Evolutionary conservation across 257 asterid species (phyloP), one percentile per base, ranked within the genome.

Genomic region (Solanum paucissectum): DNA sequence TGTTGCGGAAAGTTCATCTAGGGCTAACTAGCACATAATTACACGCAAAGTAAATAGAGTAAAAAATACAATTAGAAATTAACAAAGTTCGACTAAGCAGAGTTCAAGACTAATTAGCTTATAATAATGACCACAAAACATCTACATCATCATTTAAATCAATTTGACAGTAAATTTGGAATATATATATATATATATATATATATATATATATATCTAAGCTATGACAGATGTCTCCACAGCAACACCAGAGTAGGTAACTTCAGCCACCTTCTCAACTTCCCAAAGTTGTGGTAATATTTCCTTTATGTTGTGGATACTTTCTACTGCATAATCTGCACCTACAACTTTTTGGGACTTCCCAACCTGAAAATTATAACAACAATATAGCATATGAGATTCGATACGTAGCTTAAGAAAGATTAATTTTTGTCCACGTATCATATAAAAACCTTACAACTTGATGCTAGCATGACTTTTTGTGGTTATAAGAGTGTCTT

Each of bases 271-370:
- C 85, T 91, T 94, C 46, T 94, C 95, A 21, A 89, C 90, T 89
- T 95, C 98, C 96, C 97, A 93, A 8, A 96, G 94, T 92, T 96
- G 96, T 20, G 99, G 99, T 32, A 96, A 90, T 12, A 98, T 98
- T 92, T 97, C 99, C 90, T 92, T 92, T 4, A 97, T 92, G 91
- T 96, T 96, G 83, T 94, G 99, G 69, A 97, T 95, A 91, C 98
- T 97, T 91, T 95, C 99, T 7, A 97, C 68, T 14, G 94, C 99
- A 58, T 95, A 96, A 92, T 97, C 99, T 46, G 99, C 96, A 36
- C 98, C 98, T 90, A 92, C 94, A 83, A 91, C 98, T 71, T 94
- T 95, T 74, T 96, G 98, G 1, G 98, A 93, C 84, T 91, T 94
- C 27, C 99, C 99, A 12, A 96, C 93, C 99, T 95, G 94, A 82